Base-by-base conservation (phyloP, 1,284 basidiomycete genomes). In the Mycena sp. region DNA sequence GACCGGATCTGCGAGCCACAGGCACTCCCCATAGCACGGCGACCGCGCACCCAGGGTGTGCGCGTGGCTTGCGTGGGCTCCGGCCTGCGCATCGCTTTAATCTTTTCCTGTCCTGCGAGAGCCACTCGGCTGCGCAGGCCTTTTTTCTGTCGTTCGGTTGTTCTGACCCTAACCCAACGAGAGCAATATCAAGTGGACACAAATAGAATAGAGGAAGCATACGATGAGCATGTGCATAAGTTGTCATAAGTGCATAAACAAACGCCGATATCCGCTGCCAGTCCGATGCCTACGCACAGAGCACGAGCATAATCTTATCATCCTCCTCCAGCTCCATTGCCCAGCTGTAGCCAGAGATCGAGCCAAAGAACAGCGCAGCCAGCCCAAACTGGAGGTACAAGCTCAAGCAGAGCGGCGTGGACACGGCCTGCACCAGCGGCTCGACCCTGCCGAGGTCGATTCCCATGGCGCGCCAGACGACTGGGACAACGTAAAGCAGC, bases 71-170 rank as follows among this genome's bases (percentile, higher is more conserved):
- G 85, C 85, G 83, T 85, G 83, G 75, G 82, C 81, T 85, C 82
- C 78, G 84, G 84, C 78, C 81, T 80, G 84, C 86, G 85, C 83
- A 86, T 80, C 80, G 84, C 87, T 85, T 78, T 68, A 87, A 87
- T 87, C 87, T 88, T 87, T 87, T 79, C 85, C 86, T 78, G 84
- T 43, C 51, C 45, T 29, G 25, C 45, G 45, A 23, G 6, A 26
- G 40, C 45, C 45, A 48, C 25, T 48, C 45, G 45, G 45, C 40
- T 48, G 23, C 28, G 45, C 25, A 29, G 45, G 45, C 45, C 21
- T 28, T 17, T 48, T 25, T 48, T 48, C 25, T 26, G 45, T 25
- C 25, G 7, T 21, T 25, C 17, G 17, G 28, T 6, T 7, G 21
- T 17, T 10, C 45, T 48, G 25, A 48, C 45, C 45, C 45, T 48